phyloP scores from a whole-genome alignment of 176 grass and related monocot genomes.

The Aegilops longissima region DNA sequence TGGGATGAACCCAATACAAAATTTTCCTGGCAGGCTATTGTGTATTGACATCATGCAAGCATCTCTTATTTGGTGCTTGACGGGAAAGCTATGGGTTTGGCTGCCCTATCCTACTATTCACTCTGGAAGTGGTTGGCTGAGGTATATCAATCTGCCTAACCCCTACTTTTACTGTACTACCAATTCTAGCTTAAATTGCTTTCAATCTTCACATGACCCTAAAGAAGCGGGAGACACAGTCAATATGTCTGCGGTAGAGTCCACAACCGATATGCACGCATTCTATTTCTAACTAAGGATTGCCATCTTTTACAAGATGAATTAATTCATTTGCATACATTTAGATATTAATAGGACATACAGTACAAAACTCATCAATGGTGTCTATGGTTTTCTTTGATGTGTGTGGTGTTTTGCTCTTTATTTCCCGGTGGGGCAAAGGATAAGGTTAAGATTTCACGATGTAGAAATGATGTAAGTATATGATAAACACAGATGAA shows the following conservation, averaged over 20 bases:
- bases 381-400: neutral
- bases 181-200: neutral
- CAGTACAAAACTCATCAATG: neutral
- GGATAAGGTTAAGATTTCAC: slow-evolving; percentile 33
- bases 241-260: neutral
- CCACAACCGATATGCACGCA: neutral
- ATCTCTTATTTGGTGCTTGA: neutral
- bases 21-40: neutral
- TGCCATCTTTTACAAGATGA: neutral
- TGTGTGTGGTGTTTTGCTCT: neutral
- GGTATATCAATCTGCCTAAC: neutral
- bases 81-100: slow-evolving; percentile 7
- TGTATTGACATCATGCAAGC: slow-evolving; percentile 8
- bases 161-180: neutral
- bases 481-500: slow-evolving; percentile 10
- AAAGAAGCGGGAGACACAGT: neutral
- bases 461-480: slow-evolving; percentile 20
- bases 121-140: neutral
- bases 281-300: neutral
- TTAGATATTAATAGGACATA: neutral
- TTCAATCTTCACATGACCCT: neutral
- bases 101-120: neutral
- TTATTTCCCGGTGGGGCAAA: neutral
- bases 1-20: neutral
- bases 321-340: neutral